phyloP scores from a whole-genome alignment of 2,329 filamentous ascomycete genomes.

The Lasiodiplodia theobromae region DNA sequence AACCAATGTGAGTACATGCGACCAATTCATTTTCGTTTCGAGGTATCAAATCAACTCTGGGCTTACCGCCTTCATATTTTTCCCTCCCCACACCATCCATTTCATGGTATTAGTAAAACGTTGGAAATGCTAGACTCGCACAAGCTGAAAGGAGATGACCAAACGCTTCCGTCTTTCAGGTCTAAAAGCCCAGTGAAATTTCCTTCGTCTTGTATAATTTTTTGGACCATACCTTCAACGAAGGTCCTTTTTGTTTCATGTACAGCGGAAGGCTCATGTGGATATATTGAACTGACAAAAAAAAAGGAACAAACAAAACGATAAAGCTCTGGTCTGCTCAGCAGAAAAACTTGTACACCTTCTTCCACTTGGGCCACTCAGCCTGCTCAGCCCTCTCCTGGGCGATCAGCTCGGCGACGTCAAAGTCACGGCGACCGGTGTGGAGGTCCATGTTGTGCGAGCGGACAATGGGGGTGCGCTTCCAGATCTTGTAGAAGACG shows the following conservation, averaged over 20 bases:
- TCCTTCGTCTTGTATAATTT: background rate
- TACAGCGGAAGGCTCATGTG: background rate
- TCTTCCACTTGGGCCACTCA: conserved; percentile 57
- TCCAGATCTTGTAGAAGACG: conserved; percentile 75
- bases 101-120: background rate
- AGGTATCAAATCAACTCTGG: background rate
- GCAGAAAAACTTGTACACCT: conserved; percentile 57
- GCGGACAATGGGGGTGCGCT: conserved; percentile 71
- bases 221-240: background rate
- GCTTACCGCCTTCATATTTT: background rate
- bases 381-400: conserved; percentile 80
- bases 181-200: background rate
- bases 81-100: background rate
- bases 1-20: background rate
- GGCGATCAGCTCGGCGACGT: conserved; percentile 77
- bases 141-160: background rate
- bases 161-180: background rate
- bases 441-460: conserved; percentile 82
- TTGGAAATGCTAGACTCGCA: background rate
- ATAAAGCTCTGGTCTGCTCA: conserved; percentile 32
- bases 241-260: conserved; percentile 4
- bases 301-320: conserved; percentile 2
- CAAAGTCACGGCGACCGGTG: conserved; percentile 85
- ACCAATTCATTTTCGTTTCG: background rate
- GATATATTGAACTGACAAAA: conserved; percentile 16